These are phyloP conservation scores for Saccharomycopsis hybrid DNA, from an alignment of 1,139 yeast species.

Conservation along the genomic window DNA sequence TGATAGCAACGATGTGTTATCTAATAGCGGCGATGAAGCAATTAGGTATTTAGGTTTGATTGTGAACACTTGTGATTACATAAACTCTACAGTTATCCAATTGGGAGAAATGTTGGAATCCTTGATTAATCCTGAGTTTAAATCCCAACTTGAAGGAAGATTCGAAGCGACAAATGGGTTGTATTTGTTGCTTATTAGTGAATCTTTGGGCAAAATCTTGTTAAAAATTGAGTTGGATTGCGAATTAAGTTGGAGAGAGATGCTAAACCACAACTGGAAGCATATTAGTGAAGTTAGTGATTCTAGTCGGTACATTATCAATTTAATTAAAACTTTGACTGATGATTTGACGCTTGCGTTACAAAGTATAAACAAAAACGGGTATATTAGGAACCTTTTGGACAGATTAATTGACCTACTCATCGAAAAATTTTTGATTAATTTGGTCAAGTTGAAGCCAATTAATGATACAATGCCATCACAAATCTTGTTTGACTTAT, in stretches of 20 bases:
- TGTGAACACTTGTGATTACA: constrained; percentile 85
- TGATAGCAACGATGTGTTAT: constrained; percentile 29
- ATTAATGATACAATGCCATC: constrained; percentile 65
- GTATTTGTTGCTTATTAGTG: constrained; percentile 53
- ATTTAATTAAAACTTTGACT: constrained; percentile 43
- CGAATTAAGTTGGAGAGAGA: constrained; percentile 77
- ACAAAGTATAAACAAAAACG: constrained; percentile 59
- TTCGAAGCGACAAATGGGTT: constrained; percentile 53
- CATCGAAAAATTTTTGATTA: constrained; percentile 48
- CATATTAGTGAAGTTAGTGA: constrained; percentile 57
- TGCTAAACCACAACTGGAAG: constrained; percentile 75
- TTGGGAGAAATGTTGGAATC: constrained; percentile 58
- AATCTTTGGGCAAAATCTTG: constrained; percentile 51
- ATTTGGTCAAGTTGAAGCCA: constrained; percentile 56
- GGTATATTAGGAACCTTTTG: constrained; percentile 66
- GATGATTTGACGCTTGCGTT: constrained; percentile 46
- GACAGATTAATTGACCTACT: constrained; percentile 71
- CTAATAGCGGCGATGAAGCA: constrained; percentile 45
- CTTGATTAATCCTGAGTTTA: constrained; percentile 36
- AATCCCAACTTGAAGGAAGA: constrained; percentile 33
- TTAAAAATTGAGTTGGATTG: constrained; percentile 55
- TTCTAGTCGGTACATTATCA: constrained; percentile 62
- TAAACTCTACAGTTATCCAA: constrained; percentile 71
- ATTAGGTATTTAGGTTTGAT: constrained; percentile 64
- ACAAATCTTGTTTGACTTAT: constrained; percentile 70